A percentile compares a stretch with the other conserved stretches of the same genome.
These are phyloP conservation scores for Psilocybe cubensis DNA, from an alignment of 768 basidiomycete species.

Conservation along the genomic window DNA sequence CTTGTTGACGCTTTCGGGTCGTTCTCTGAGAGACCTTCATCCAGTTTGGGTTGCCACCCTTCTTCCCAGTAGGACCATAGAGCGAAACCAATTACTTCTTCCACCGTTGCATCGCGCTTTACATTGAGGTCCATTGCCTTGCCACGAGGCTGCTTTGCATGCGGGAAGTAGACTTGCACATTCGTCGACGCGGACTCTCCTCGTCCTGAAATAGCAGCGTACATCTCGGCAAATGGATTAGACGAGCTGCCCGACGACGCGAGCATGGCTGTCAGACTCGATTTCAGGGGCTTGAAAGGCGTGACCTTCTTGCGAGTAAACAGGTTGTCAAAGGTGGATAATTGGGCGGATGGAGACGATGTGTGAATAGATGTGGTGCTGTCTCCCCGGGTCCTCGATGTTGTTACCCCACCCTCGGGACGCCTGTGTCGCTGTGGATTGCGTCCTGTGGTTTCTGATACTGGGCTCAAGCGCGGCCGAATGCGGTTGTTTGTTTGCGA, in stretches of 20 bases:
- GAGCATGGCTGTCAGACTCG: constrained; percentile 76
- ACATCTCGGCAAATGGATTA: constrained; percentile 89
- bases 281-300: constrained; percentile 48
- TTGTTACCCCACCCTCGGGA: constrained; percentile 12
- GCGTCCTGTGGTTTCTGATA: constrained; percentile 52
- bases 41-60: constrained; percentile 75
- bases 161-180: constrained; percentile 86
- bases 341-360: constrained; percentile 13
- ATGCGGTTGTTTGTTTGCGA: constrained; percentile 42
- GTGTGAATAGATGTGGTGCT: constrained; percentile 21
- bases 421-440: constrained; percentile 20
- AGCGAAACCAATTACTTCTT: constrained; percentile 94
- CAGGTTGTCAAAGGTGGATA: constrained; percentile 24
- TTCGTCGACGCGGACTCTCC: constrained; percentile 63
- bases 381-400: constrained; percentile 19
- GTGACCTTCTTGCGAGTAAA: constrained; percentile 59
- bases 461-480: constrained; percentile 62
- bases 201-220: constrained; percentile 83
- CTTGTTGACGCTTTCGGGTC: constrained; percentile 61
- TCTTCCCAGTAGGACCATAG: constrained; percentile 95
- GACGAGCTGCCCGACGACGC: constrained; percentile 65
- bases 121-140: constrained; percentile 76
- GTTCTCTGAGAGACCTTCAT: constrained; percentile 64
- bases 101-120: constrained; percentile 86
- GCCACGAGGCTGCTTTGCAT: constrained; percentile 61